Base-by-base conservation (phyloP, 2,329 filamentous ascomycete genomes). In the Diaporthe sp. region DNA sequence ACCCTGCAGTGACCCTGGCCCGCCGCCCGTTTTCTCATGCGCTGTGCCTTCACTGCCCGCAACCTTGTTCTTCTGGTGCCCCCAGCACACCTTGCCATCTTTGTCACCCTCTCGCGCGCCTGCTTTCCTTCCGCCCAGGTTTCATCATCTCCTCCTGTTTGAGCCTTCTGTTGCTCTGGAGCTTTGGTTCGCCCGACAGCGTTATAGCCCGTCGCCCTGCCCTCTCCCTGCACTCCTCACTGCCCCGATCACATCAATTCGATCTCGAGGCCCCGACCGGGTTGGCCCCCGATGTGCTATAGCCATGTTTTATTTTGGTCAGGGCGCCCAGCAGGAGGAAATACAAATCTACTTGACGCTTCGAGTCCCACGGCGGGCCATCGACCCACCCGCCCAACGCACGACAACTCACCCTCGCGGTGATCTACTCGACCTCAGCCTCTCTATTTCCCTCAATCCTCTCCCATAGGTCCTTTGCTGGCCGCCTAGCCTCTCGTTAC, bases 91-190 rank as follows among this genome's bases (percentile, higher is more conserved):
- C 68, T 58, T 71, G 72, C 58, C 72, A 47, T 47, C 63, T 66
- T 66, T 51, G 44, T 66, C 63, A 51, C 63, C 63, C 63, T 32
- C 63, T 51, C 30, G 44, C 22, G 22, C 47, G 47, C 63, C n/a
- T 53, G 47, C 63, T 53, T 68, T 51, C 63, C 35, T 37, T 19
- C 63, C 42, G 69, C 61, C 69, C 59, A 63, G 51, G 73, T 74
- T 74, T 74, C 73, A 74, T 61, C 73, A 72, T 72, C 53, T 68
- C 69, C 73, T 74, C 69, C 59, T 68, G 61, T 63, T 71, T 47
- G 66, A 61, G 53, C 66, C 44, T 55, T 59, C 17, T 25, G 42
- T 65, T 12, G 50, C 53, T 71, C 66, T 42, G 59, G 42, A 27
- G 44, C 56, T 73, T 56, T 73, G 66, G 69, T 73, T 73, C 59